Evolutionary conservation across 306 rosid genomes (phyloP), one percentile per base, ranked within the genome.

Genomic region (Prunus mira): DNA sequence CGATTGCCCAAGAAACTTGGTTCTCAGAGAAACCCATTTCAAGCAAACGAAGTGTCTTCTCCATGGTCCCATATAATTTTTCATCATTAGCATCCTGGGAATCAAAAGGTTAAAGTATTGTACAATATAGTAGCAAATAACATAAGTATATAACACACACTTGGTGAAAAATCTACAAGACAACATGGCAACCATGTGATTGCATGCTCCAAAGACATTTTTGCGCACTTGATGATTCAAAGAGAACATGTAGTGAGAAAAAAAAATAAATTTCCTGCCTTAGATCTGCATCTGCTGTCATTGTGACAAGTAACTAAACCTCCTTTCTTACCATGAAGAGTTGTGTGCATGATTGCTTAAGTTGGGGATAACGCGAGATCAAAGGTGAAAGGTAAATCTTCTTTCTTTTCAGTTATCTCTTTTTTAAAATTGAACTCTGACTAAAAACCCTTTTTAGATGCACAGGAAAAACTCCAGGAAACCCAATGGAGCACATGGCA

Each of bases 21-120:
- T 67, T 84, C 88, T 95, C 97, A 34, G 96, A 87, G 85, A 95
- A 95, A 66, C 98, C 98, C 96, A 95, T 95, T 84, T 92, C 92
- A 77, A 95, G 93, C 87, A 95, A 85, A 12, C 81, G 86, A 70
- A 95, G 90, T 13, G 97, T 87, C 85, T 87, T 92, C 76, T 87
- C 97, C 98, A 92, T 95, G 52, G 91, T 89, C 74, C 96, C 97
- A 79, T 77, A 95, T 76, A 95, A 85, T 65, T 85, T 84, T 77
- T 95, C 98, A 50, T 81, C 69, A 17, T 9, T 76, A 13, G 56
- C 9, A 47, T 57, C 79, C 97, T 93, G 87, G 32, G 28, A 79
- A 76, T 68, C 68, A 74, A 46, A 71, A 55, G 51, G 76, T 68
- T 52, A 22, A 12, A 20, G 77, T 19, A 54, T 56, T 27, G 43